These are phyloP conservation scores for Neocucurbitaria cava DNA, from an alignment of 2,329 filamentous ascomycete genomes.

Conservation along the genomic window DNA sequence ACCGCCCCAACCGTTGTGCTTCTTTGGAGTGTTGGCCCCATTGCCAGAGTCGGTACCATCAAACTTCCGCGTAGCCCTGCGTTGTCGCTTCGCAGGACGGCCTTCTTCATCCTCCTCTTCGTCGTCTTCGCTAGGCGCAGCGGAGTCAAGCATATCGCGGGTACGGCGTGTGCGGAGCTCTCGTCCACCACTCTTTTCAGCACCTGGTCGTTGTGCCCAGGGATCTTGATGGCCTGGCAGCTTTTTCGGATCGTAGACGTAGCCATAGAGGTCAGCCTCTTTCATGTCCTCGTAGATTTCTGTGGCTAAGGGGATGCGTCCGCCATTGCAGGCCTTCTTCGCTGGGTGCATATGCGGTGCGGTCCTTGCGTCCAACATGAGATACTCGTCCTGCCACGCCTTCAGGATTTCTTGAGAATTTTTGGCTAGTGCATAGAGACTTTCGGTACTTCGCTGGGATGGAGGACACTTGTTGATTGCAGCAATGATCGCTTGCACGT, in stretches of 20 bases:
- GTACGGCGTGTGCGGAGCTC: constrained; percentile 55
- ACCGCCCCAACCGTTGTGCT: constrained; percentile 47
- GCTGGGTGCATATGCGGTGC: constrained; percentile 58
- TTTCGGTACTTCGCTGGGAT: constrained; percentile 56
- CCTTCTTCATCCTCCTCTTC: constrained; percentile 44
- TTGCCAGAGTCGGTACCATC: constrained; percentile 41
- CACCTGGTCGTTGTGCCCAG: constrained; percentile 59
- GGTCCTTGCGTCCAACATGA: constrained; percentile 60
- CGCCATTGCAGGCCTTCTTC: constrained; percentile 59
- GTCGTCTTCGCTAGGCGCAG: constrained; percentile 48
- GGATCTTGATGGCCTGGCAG: constrained; percentile 62
- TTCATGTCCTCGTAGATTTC: constrained; percentile 66
- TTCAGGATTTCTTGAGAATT: constrained; percentile 62
- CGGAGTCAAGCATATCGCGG: constrained; percentile 48
- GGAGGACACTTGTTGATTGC: constrained; percentile 53
- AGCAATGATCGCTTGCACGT: constrained; percentile 51
- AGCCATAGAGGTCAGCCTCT: constrained; percentile 67
- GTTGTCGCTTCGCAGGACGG: constrained; percentile 41
- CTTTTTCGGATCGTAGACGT: constrained; percentile 62
- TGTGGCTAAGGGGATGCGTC: constrained; percentile 53
- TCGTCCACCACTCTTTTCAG: constrained; percentile 53
- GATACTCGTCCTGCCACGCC: constrained; percentile 66
- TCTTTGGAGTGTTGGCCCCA: constrained; percentile 41
- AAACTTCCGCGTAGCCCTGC: constrained; percentile 45
- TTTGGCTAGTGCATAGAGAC: constrained; percentile 62